Evolutionary conservation across 305 asterid species (phyloP).

Genomic region (Lippia alba): DNA sequence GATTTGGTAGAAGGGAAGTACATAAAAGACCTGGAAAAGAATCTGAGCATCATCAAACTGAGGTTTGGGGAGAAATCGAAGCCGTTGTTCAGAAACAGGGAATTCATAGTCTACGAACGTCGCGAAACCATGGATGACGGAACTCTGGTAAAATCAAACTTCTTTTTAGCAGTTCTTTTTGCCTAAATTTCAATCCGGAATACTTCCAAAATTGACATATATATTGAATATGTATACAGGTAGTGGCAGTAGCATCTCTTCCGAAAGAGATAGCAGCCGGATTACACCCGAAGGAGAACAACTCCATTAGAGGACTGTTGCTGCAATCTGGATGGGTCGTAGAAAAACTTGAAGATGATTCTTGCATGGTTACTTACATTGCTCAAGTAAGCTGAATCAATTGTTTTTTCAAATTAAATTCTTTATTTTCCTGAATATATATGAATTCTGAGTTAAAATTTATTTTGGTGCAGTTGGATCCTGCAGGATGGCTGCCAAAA

Average conservation of each 20-base stretch:
- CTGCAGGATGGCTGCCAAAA: constrained; percentile 95
- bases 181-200: neutral
- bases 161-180: too few relatives aligned
- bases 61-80: constrained; percentile 81
- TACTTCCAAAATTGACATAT: neutral
- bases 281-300: constrained; percentile 74
- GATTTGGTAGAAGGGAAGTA: constrained; percentile 79
- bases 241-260: constrained; percentile 93
- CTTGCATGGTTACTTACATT: constrained; percentile 88
- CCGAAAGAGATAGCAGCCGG: constrained; percentile 96
- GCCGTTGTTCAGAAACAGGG: constrained; percentile 85
- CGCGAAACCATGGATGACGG: constrained; percentile 95
- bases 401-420: too few relatives aligned
- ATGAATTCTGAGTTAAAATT: too few relatives aligned
- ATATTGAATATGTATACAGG: constrained; percentile 52
- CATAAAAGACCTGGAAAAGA: constrained; percentile 79
- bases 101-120: constrained; percentile 84
- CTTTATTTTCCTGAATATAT: too few relatives aligned
- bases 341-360: constrained; percentile 77
- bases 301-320: constrained; percentile 75
- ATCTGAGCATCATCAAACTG: constrained; percentile 74
- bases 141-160: constrained; percentile 57
- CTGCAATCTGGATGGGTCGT: constrained; percentile 96
- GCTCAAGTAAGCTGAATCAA: constrained; percentile 62
- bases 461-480: constrained; percentile 66